Evolutionary conservation across 169 alveolate species (phyloP), one percentile per base, ranked within the genome.

Genomic region (Eimeria falciformis): DNA sequence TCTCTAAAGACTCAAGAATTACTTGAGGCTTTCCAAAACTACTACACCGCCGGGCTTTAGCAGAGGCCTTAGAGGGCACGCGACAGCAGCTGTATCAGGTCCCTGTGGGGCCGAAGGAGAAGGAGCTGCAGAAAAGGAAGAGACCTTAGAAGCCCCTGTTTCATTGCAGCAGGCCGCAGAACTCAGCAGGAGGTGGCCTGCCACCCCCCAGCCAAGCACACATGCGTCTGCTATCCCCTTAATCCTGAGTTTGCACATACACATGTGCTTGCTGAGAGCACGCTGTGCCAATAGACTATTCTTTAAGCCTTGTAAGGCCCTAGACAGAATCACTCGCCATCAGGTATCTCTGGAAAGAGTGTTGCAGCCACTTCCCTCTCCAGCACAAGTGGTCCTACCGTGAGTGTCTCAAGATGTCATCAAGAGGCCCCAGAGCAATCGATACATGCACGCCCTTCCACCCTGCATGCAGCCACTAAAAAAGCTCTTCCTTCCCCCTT

Each of bases 11-110:
- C 40, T 0, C 40, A 17, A 3, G 77, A 3, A 3, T 21, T 65
- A 65, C 77, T 65, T 65, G 77, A 65, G 77, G 18, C 43, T n/a
- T 27, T 65, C 77, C 37, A 65, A 17, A 25, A 65, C 43, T 17
- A 23, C 33, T 18, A 23, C 18, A 27, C 77, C 43, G 0, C 77
- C 77, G 17, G 77, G 77, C 77, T 65, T 65, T 1, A 65, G 77
- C 17, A 65, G 40, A 65, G 37, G 12, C 37, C 77, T 65, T 9
- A 65, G 77, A 12, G 23, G 77, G 37, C 77, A 65, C 1, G 23
- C 12, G 40, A 11, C 23, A 21, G 40, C 77, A 11, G 23, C 43
- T 18, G 12, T 23, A 18, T 23, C 77, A n/a, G 12, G 25, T 17
- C 17, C 65, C 65, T 21, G 25, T 17, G 65, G 25, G n/a, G 65